These are phyloP conservation scores for Paecilomyces sp. DNA, from an alignment of 2,329 filamentous ascomycete genomes.

Conservation along the genomic window DNA sequence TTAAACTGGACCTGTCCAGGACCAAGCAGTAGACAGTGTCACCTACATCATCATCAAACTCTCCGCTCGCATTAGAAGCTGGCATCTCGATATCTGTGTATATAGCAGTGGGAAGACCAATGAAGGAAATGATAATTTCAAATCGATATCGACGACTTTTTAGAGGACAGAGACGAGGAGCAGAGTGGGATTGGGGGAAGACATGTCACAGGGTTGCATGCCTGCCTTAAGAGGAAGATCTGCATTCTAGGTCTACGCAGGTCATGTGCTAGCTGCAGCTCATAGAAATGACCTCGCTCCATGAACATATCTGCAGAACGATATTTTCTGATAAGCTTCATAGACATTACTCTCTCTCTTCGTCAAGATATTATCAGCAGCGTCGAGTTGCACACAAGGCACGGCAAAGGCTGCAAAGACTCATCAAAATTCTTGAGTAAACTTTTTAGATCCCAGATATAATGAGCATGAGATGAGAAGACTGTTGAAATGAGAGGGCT, in stretches of 20 bases:
- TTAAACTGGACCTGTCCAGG: background rate
- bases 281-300: background rate
- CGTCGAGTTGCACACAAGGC: background rate
- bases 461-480: conserved; percentile 11
- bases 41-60: conserved; percentile 48
- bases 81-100: conserved; percentile 35
- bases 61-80: conserved; percentile 47
- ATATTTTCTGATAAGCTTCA: background rate
- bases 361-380: background rate
- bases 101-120: background rate
- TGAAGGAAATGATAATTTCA: background rate
- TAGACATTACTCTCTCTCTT: background rate
- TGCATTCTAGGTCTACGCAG: background rate
- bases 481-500: conserved; percentile 14
- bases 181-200: background rate
- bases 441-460: conserved; percentile 13
- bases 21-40: background rate
- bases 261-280: background rate
- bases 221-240: background rate
- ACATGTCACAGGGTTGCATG: background rate
- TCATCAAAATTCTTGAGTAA: background rate
- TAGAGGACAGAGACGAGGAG: background rate
- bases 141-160: background rate
- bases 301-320: no score
- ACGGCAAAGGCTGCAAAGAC: background rate